phyloP scores from a whole-genome alignment of 805 yeast species.

The Lipomyces mesembrius region DNA sequence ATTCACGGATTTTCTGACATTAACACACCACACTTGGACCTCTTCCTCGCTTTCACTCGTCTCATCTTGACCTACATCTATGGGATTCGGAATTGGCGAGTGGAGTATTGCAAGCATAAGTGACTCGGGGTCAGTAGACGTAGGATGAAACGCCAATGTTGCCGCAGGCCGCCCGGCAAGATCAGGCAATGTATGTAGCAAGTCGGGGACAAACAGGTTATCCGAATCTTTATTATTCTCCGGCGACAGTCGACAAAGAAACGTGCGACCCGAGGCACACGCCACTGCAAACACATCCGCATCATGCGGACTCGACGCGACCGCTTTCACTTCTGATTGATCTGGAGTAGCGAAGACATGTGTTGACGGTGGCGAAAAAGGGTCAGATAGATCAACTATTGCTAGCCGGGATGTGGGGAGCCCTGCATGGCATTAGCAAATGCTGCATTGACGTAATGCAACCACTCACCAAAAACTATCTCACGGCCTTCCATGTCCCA shows the following conservation, averaged over 20 bases:
- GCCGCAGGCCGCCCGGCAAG: slow-evolving; percentile 17
- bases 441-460: background rate
- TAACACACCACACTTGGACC: slow-evolving; percentile 35
- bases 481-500: slow-evolving; percentile 24
- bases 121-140: slow-evolving; percentile 28
- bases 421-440: background rate
- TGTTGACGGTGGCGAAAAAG: background rate
- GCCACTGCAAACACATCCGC: slow-evolving; percentile 30
- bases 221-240: background rate
- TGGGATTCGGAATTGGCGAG: background rate
- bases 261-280: slow-evolving; percentile 26
- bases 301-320: slow-evolving; percentile 31
- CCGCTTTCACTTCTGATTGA: slow-evolving; percentile 12
- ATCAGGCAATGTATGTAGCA: slow-evolving; percentile 23
- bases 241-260: slow-evolving; percentile 14
- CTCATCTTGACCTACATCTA: background rate
- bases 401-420: background rate
- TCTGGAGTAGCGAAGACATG: slow-evolving; percentile 14
- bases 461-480: slow-evolving; percentile 15
- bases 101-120: slow-evolving; percentile 30
- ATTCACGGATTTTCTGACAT: slow-evolving; percentile 28
- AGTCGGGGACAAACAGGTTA: slow-evolving; percentile 1
- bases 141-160: slow-evolving; percentile 33
- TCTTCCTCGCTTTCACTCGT: slow-evolving; percentile 11
- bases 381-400: slow-evolving; percentile 10